Evolutionary conservation across 768 basidiomycete species (phyloP).

Genomic region (Leccinum rimulosum): DNA sequence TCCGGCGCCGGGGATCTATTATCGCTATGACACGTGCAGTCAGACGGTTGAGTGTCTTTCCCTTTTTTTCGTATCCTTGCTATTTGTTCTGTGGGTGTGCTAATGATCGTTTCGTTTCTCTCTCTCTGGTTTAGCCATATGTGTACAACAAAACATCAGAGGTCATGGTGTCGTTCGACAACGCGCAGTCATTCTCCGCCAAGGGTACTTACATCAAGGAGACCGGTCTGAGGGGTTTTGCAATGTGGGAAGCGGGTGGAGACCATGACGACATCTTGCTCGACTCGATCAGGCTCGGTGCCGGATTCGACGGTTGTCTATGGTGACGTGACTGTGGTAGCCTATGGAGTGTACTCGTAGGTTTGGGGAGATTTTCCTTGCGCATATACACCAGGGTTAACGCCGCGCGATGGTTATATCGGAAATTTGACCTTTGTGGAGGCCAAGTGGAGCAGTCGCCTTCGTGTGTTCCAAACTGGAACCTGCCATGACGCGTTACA

Average conservation of each 20-base stretch:
- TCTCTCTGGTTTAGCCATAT: constrained; percentile 46
- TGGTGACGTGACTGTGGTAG: neutral
- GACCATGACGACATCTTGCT: constrained; percentile 60
- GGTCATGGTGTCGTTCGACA: constrained; percentile 62
- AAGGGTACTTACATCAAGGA: constrained; percentile 60
- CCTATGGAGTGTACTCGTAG: neutral
- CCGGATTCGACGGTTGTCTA: neutral
- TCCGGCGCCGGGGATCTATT: constrained; percentile 43
- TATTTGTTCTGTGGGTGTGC: neutral
- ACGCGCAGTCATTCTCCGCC: constrained; percentile 50
- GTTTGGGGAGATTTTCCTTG: neutral
- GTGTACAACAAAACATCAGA: constrained; percentile 55
- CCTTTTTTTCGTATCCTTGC: neutral
- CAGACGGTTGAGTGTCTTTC: constrained; percentile 54
- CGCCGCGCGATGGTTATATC: too few relatives aligned
- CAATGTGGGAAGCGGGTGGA: constrained; percentile 69
- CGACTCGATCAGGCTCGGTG: constrained; percentile 43
- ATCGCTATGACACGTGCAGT: constrained; percentile 59
- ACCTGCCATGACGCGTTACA: too few relatives aligned
- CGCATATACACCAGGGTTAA: neutral
- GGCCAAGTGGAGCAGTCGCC: too few relatives aligned
- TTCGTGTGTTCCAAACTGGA: too few relatives aligned
- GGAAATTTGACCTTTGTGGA: too few relatives aligned
- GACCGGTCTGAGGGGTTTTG: constrained; percentile 55
- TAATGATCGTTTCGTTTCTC: neutral